Base-by-base conservation (phyloP, 2,329 filamentous ascomycete species). In the Penicillium griseofulvum region DNA sequence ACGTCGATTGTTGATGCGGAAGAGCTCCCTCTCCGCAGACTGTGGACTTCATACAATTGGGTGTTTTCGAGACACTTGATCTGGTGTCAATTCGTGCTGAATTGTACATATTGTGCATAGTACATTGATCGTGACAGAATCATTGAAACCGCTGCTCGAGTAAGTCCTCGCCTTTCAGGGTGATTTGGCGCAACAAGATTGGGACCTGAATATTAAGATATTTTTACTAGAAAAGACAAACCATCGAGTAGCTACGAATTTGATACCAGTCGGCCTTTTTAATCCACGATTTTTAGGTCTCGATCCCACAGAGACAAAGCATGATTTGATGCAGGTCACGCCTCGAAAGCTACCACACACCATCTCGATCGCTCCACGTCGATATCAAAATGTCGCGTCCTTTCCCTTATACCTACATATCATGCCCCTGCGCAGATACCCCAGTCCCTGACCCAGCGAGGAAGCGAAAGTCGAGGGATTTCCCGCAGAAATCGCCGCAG, bases 401-500 rank as follows among this genome's bases (percentile, higher is more conserved):
- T 12, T 86, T 85, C 58, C 85, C 85, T 2, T 87, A 86, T 70
- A 82, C 83, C 29, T 84, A 83, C 68, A 85, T 87, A 69, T 83
- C 83, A 17, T 87, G 85, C 70, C 82, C 84, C 48, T 87, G 85
- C 72, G 81, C 78, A 62, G 79, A 83, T 56, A 73, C 72, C 50
- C 75, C 77, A 44, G 64, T 71, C 12, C 69, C 73, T n/a, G 69
- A 74, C 56, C 69, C 72, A 58, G 58, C 65, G 68, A 64, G 74
- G 71, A 65, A 73, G 61, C 71, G 63, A 53, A 71, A 70, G 56
- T 71, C 72, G 28, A 71, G 71, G 57, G 69, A 70, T 44, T 65
- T 68, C 45, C 70, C 68, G 33, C 65, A 66, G 34, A 74, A 73
- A 59, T 55, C 64, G 50, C 65, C 62, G 26, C 61, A 71, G 11